Percentiles rank a stretch among this genome's conserved stretches.
These are phyloP conservation scores for Nitzschia palea DNA, from an alignment of 108 stramenopile genomes.

Conservation along the genomic window DNA sequence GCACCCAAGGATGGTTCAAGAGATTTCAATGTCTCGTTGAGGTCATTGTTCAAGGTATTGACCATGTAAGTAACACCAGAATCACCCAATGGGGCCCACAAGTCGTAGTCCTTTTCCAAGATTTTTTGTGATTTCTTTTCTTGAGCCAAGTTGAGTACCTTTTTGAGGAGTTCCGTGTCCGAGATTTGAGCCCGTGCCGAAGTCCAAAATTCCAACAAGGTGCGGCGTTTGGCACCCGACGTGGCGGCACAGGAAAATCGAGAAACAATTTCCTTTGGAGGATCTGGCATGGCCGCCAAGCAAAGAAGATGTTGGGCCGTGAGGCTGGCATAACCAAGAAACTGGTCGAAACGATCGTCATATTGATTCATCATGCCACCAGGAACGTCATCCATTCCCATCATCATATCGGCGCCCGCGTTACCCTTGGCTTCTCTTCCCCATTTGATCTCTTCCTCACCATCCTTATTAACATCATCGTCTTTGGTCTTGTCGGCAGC, in stretches of 20 bases:
- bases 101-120: constrained; percentile 41
- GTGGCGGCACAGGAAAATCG: constrained; percentile 49
- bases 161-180: constrained; percentile 34
- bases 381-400: constrained; percentile 5
- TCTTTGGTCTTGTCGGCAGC: neutral
- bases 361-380: neutral
- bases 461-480: constrained; percentile 25
- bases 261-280: constrained; percentile 24
- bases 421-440: constrained; percentile 11
- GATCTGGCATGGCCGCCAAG: constrained; percentile 56
- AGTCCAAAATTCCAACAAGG: constrained; percentile 67
- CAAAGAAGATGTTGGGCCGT: constrained; percentile 70
- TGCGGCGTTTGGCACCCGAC: constrained; percentile 36
- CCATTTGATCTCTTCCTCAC: constrained; percentile 36
- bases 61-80: constrained; percentile 57
- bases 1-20: constrained; percentile 52
- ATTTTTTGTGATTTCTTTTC: constrained; percentile 47
- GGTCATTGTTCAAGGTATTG: constrained; percentile 46
- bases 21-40: constrained; percentile 37
- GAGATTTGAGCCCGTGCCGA: constrained; percentile 66
- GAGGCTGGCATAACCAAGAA: constrained; percentile 17
- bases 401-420: constrained; percentile 13
- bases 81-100: constrained; percentile 70
- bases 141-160: constrained; percentile 43
- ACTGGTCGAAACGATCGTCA: constrained; percentile 25